Evolutionary conservation across 148 eudicot genomes (phyloP).

Genomic region (Chenopodium album): DNA sequence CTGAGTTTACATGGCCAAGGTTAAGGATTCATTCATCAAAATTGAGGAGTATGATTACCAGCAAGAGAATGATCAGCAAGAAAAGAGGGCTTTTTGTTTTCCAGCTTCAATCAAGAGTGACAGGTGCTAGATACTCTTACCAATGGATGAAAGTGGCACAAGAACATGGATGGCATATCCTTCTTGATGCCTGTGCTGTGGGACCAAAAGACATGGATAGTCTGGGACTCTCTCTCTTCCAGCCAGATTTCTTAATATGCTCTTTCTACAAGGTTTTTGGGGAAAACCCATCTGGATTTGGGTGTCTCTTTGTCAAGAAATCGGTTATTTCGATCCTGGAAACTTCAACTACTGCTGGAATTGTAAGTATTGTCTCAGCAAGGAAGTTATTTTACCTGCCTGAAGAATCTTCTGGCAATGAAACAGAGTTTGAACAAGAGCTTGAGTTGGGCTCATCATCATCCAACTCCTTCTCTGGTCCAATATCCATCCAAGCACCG

Average conservation of each 20-base stretch:
- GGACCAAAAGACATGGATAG: conserved; percentile 98
- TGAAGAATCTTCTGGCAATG: conserved; percentile 49
- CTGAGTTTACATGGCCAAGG: conserved; percentile 94
- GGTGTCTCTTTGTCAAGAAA: conserved; percentile 84
- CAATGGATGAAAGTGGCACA: conserved; percentile 96
- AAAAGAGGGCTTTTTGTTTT: conserved; percentile 71
- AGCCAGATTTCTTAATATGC: conserved; percentile 80
- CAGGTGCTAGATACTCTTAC: conserved; percentile 86
- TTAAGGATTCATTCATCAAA: conserved; percentile 58
- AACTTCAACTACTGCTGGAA: conserved; percentile 51
- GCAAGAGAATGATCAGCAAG: conserved; percentile 55
- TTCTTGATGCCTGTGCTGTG: conserved; percentile 89
- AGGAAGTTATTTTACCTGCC: conserved; percentile 34
- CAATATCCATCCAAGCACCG: conserved; percentile 13
- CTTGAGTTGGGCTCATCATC: conserved; percentile 21
- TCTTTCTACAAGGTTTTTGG: conserved; percentile 96
- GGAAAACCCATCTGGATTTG: conserved; percentile 90
- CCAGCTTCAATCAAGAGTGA: conserved; percentile 83
- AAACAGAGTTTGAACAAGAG: conserved; percentile 40
- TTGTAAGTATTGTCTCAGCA: conserved; percentile 53
- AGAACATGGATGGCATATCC: conserved; percentile 90
- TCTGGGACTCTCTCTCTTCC: conserved; percentile 75
- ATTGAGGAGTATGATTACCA: conserved; percentile 47
- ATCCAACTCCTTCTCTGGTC: conserved; percentile 31
- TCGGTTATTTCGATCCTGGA: conserved; percentile 55